phyloP scores from a whole-genome alignment of 176 grass and related monocot genomes.

The Elaeis guineensis region DNA sequence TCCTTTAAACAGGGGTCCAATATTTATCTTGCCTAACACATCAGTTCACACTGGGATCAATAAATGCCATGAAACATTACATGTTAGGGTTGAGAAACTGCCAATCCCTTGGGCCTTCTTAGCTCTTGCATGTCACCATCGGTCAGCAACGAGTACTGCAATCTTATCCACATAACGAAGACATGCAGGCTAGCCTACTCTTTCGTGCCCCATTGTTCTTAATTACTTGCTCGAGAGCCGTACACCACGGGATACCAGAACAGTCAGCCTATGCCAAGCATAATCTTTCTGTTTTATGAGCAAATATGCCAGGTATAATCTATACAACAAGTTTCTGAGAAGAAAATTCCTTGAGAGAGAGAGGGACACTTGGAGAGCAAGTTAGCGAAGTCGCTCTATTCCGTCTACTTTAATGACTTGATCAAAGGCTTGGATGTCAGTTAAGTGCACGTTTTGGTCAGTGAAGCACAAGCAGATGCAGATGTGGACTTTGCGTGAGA shows the following conservation, averaged over 20 bases:
- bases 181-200: constrained; percentile 4
- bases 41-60: constrained; percentile 27
- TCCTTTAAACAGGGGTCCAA: neutral
- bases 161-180: constrained; percentile 1
- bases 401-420: constrained; percentile 21
- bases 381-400: neutral
- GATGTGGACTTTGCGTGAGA: constrained; percentile 9
- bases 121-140: neutral
- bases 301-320: no score
- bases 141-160: neutral
- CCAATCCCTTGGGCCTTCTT: no score
- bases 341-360: no score
- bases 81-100: neutral
- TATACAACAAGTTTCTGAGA: no score
- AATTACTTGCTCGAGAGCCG: no score
- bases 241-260: no score
- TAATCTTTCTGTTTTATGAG: no score
- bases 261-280: no score
- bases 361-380: constrained; percentile 10
- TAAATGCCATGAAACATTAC: constrained; percentile 22
- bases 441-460: constrained; percentile 26
- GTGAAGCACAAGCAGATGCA: neutral
- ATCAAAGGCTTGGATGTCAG: constrained; percentile 19
- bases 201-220: no score
- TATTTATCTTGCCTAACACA: constrained; percentile 17